Evolutionary conservation across 140 eudicot species (phyloP), one percentile per base, ranked within the genome.

Genomic region (Flaveria floridana): DNA sequence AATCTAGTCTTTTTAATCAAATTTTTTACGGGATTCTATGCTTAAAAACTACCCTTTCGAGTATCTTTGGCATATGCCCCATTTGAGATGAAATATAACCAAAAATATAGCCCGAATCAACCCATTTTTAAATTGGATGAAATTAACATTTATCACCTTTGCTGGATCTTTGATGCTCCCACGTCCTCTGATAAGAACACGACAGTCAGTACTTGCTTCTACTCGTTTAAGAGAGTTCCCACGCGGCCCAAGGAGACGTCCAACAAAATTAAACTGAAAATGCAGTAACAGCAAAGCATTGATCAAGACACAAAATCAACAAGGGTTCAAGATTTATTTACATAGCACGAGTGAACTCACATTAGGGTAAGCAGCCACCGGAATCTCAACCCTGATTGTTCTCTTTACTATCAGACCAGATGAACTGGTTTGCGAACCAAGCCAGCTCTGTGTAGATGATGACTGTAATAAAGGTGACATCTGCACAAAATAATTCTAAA

Each of bases 131-230:
- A 25, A 25, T 3, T 9, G 67, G 10, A 23, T 14, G 41, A 26
- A 57, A 61, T 20, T 8, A 30, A 30, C n/a, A 65, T n/a, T 37
- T 56, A 66, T 81, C 75, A 94, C 99, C 96, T 92, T 90, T 30
- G 80, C 70, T 69, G 97, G 99, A 85, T 94, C 99, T 86, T 94
- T 94, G 84, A 94, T 94, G 79, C 99, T 94, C 73, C 99, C 99
- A 81, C 97, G 97, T 28, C 99, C 99, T 74, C 99, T 87, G 16
- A 94, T 94, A 56, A 94, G 87, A 77, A 94, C 96, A 79, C 99
- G 99, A 67, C 99, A 94, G 14, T 91, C 99, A 1, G 97, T 94
- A 81, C 81, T 88, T 69, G 91, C 97, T 89, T 94, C 99, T 18
- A 94, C 97, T 74, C 96, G 93, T 85, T 94, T 94, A 59, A 94